phyloP scores from a whole-genome alignment of 768 basidiomycete genomes.

The Scleroderma bovista region DNA sequence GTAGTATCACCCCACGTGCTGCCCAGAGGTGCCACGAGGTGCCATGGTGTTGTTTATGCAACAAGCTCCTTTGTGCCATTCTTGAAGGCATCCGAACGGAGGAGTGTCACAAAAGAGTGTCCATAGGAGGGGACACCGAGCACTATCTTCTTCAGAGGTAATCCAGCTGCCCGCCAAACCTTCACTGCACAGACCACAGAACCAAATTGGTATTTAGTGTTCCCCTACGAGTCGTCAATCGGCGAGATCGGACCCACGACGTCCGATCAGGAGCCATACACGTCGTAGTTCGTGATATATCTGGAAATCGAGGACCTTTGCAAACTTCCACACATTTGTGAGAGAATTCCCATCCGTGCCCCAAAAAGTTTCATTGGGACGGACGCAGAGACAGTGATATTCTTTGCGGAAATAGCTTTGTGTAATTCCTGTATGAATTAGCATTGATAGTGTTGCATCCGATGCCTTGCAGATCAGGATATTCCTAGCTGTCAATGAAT shows the following conservation, averaged over 20 bases:
- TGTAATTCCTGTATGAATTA: constrained; percentile 70
- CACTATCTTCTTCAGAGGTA: constrained; percentile 64
- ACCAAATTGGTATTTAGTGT: constrained; percentile 51
- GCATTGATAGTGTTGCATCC: constrained; percentile 57
- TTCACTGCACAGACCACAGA: constrained; percentile 70
- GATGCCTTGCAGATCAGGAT: constrained; percentile 60
- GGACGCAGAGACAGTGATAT: constrained; percentile 66
- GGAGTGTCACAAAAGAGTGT: constrained; percentile 60
- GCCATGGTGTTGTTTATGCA: constrained; percentile 47
- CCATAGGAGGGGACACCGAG: constrained; percentile 83
- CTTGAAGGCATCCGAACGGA: constrained; percentile 33
- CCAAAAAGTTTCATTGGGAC: constrained; percentile 57
- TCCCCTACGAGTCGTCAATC: constrained; percentile 68
- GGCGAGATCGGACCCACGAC: constrained; percentile 78
- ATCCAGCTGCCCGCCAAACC: constrained; percentile 71
- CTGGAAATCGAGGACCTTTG: constrained; percentile 61
- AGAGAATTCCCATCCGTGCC: constrained; percentile 55
- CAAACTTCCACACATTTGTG: constrained; percentile 67
- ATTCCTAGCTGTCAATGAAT: constrained; percentile 69
- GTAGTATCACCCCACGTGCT: constrained; percentile 50
- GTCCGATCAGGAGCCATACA: constrained; percentile 47
- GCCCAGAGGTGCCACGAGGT: constrained; percentile 39
- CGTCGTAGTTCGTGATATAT: constrained; percentile 66
- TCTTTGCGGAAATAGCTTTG: constrained; percentile 39
- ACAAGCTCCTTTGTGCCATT: constrained; percentile 29